phyloP scores from a whole-genome alignment of 441 rosid genomes.

The Mallotus japonicus region DNA sequence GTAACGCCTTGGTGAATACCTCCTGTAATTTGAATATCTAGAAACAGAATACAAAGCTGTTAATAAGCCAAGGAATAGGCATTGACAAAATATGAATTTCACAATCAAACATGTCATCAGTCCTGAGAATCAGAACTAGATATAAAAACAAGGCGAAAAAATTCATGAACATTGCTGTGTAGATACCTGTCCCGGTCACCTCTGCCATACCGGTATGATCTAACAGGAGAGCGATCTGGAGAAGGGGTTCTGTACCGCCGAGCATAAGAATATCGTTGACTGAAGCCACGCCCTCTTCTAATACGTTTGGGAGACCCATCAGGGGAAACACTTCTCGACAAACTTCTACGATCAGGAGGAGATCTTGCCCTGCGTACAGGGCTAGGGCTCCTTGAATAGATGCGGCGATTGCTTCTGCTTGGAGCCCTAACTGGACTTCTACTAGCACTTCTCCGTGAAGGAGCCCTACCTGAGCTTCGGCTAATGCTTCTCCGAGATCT shows the following conservation, averaged over 20 bases:
- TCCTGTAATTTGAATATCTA: constrained; percentile 67
- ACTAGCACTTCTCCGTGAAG: constrained; percentile 52
- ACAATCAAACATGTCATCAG: not conserved
- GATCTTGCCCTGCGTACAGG: constrained; percentile 54
- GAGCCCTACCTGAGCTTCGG: constrained; percentile 62
- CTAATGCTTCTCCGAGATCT: constrained; percentile 33
- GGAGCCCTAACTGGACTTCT: constrained; percentile 62
- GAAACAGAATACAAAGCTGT: constrained; percentile 9
- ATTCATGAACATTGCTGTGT: not conserved
- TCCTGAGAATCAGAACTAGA: not conserved
- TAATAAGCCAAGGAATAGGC: not conserved
- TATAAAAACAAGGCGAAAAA: not conserved
- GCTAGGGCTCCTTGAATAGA: constrained; percentile 59
- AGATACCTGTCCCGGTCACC: constrained; percentile 71
- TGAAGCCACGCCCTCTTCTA: constrained; percentile 94
- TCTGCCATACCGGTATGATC: constrained; percentile 66
- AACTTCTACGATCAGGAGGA: constrained; percentile 64
- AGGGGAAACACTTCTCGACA: constrained; percentile 84
- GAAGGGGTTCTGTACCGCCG: constrained; percentile 85
- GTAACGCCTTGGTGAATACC: constrained; percentile 87
- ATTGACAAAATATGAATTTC: not conserved
- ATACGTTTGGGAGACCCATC: constrained; percentile 73
- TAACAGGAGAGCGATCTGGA: constrained; percentile 77
- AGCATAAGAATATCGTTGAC: constrained; percentile 85
- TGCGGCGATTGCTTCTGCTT: constrained; percentile 49